phyloP scores from a whole-genome alignment of 352 stramenopile genomes.

The Phytopythium mirpurense region DNA sequence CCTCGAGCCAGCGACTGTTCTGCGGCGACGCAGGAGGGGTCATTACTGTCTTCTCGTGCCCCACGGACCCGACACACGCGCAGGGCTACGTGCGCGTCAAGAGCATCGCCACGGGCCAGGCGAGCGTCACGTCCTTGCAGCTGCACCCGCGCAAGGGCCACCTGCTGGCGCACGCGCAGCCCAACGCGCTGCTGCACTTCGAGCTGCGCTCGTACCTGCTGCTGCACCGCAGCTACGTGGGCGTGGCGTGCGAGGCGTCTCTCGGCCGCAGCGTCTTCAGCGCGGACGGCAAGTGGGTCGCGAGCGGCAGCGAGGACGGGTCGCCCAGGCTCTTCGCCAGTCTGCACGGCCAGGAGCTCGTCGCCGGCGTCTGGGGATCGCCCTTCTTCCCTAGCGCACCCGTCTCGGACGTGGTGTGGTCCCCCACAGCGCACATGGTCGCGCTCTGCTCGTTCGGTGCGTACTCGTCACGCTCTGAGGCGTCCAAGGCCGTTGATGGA shows the following conservation, averaged over 20 bases:
- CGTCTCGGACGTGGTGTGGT: constrained; percentile 60
- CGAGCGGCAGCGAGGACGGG: constrained; percentile 59
- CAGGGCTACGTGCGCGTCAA: constrained; percentile 37
- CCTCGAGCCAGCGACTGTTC: constrained; percentile 37
- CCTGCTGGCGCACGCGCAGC: constrained; percentile 59
- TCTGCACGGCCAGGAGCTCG: constrained; percentile 39
- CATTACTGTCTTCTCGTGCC: constrained; percentile 37
- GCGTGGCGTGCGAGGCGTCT: constrained; percentile 38
- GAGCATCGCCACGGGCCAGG: constrained; percentile 43
- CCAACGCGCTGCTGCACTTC: constrained; percentile 59
- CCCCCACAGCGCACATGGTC: constrained; percentile 47
- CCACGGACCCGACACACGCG: background rate
- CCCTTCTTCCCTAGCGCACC: constrained; percentile 50
- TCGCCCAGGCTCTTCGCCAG: constrained; percentile 48
- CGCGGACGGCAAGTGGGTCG: constrained; percentile 57
- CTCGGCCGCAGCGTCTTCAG: constrained; percentile 52
- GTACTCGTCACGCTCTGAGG: too few relatives aligned
- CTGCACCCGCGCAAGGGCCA: constrained; percentile 64
- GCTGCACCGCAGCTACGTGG: constrained; percentile 63
- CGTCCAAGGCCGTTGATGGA: background rate
- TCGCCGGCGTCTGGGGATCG: constrained; percentile 42
- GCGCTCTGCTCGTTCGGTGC: constrained; percentile 59
- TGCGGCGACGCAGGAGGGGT: constrained; percentile 44
- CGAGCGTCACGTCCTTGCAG: constrained; percentile 43
- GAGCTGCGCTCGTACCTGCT: constrained; percentile 69